Evolutionary conservation across 306 rosid genomes (phyloP), one percentile per base, ranked within the genome.

Genomic region (Ormosia semicastrata): DNA sequence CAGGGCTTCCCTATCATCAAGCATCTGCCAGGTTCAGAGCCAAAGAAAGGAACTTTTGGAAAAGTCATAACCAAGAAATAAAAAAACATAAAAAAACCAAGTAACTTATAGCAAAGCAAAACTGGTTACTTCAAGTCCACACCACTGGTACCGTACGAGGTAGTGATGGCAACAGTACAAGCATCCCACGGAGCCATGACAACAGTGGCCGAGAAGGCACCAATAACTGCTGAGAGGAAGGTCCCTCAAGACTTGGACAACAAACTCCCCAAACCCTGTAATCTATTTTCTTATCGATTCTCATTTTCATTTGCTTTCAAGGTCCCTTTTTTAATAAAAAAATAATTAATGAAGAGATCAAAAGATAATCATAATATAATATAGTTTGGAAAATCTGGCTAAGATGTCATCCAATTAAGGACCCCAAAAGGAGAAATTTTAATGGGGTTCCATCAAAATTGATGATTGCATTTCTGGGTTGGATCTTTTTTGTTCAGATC

Each of bases 241-340:
- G 37, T 82, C 49, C 85, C 83, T 2, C 0, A 3, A 2, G 77
- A 88, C 47, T 82, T 88, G 56, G 88, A 90, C n/a, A 53, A 88
- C 76, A 86, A 86, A 69, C 80, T 92, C 41, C 87, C 91, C 37
- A 92, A 90, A 76, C 90, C 94, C n/a, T 89, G 97, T 93, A 60
- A 72, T 62, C 18, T 33, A 17, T 33, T 12, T 14, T 15, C 3
- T 56, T 70, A 5, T 47, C 2, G 2, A 13, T 30, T 54, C 6
- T 71, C 62, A 9, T 5, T 52, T 34, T 47, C 4, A 5, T 8
- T 3, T 75, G 3, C 56, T 11, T 33, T 44, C n/a, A 46, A 24
- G 7, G 15, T 47, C 57, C 7, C 14, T 30, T 60, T 1, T 3
- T 15, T 43, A 24, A 24, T 0, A 24, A 24, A 24, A 24, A 24